Conservation (phyloP, 2,329 filamentous ascomycete genomes). For the Trichophyton mentagrophytes region DNA sequence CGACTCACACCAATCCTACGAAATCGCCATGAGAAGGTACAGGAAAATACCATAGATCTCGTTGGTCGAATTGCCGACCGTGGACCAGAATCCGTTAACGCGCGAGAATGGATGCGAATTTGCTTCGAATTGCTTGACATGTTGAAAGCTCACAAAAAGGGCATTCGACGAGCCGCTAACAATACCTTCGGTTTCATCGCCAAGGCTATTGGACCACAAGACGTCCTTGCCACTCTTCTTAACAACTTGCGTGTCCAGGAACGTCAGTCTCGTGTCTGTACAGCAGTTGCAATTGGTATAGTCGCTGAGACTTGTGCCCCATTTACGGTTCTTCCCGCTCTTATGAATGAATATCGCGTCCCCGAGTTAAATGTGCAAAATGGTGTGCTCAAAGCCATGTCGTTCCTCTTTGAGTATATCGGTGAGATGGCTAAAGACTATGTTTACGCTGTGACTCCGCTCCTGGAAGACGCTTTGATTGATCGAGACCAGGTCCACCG, state of each 20-base stretch:
- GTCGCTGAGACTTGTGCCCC: conserved; percentile 97
- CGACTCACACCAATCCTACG: conserved; percentile 94
- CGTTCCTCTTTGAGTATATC: conserved; percentile 98
- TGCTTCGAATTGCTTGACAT: conserved; percentile 98
- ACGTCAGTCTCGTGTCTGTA: conserved; percentile 95
- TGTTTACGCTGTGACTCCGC: conserved; percentile 90
- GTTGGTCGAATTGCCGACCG: conserved; percentile 96
- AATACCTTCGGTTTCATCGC: conserved; percentile 99
- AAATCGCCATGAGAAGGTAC: conserved; percentile 97
- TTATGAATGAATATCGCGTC: conserved; percentile 99
- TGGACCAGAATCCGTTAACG: conserved; percentile 90
- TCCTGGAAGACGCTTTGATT: conserved; percentile 92
- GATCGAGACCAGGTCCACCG: conserved; percentile 96
- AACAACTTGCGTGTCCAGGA: conserved; percentile 97
- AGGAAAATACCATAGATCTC: conserved; percentile 96
- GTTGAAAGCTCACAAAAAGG: conserved; percentile 99
- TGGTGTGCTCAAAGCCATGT: conserved; percentile 90
- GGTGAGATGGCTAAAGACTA: conserved; percentile 99
- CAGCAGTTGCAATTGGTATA: conserved; percentile 94
- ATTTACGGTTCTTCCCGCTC: conserved; percentile 91
- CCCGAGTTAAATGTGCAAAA: conserved; percentile 98
- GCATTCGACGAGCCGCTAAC: conserved; percentile 93
- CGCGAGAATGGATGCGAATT: conserved; percentile 98
- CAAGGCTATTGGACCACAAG: conserved; percentile 95
- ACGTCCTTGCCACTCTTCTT: conserved; percentile 85